phyloP scores from a whole-genome alignment of 2,329 filamentous ascomycete genomes.

The Diaporthe amygdali region DNA sequence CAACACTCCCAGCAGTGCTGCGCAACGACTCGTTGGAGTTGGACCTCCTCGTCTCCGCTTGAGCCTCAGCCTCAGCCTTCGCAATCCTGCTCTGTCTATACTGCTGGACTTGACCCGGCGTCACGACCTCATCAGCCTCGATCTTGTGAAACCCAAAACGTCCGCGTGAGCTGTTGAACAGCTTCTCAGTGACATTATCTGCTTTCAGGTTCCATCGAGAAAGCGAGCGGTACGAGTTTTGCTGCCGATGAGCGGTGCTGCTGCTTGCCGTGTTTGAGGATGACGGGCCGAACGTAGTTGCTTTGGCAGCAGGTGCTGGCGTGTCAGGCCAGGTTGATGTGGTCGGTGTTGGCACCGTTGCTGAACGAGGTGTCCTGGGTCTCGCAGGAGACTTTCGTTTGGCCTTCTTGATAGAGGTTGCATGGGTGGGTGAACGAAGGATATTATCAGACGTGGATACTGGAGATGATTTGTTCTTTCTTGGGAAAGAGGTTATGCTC shows the following conservation, averaged over 20 bases:
- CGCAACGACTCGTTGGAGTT: constrained; percentile 36
- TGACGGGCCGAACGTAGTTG: constrained; percentile 11
- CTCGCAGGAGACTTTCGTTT: constrained; percentile 17
- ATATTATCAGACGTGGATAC: constrained; percentile 12
- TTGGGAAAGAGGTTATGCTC: not conserved
- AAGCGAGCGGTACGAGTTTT: constrained; percentile 22
- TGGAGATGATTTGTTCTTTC: constrained; percentile 14
- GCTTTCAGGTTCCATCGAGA: constrained; percentile 56
- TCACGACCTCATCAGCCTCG: constrained; percentile 65
- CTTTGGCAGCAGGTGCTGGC: constrained; percentile 3
- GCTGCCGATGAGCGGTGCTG: not conserved
- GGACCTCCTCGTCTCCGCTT: constrained; percentile 30
- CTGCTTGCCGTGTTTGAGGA: not conserved
- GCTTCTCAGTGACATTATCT: constrained; percentile 59
- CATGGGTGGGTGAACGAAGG: constrained; percentile 15
- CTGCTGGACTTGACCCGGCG: constrained; percentile 55
- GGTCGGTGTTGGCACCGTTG: constrained; percentile 1
- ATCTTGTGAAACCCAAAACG: constrained; percentile 37
- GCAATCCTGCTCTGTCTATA: constrained; percentile 46
- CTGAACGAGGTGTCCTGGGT: constrained; percentile 8
- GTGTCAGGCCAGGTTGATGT: constrained; percentile 6
- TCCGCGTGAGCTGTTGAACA: constrained; percentile 55
- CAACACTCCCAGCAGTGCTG: constrained; percentile 35
- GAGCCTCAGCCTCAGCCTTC: constrained; percentile 33
- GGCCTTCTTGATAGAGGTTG: constrained; percentile 19